phyloP scores from a whole-genome alignment of 371 early-diverging fungal species.

The Mortierella sp. region DNA sequence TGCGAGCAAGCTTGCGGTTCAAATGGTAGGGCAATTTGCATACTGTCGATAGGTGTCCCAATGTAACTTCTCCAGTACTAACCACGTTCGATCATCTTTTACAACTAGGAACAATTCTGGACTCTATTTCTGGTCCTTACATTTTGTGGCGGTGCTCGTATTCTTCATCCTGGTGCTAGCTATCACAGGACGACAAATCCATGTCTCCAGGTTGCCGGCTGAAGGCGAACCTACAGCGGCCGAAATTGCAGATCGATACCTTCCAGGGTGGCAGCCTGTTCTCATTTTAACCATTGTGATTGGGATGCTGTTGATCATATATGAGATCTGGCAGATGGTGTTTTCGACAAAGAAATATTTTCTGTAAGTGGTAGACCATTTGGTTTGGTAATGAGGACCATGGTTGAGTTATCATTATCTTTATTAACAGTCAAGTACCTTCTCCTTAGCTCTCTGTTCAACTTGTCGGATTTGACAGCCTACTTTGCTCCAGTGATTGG shows the following conservation, averaged over 20 bases:
- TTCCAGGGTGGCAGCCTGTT: constrained; percentile 14
- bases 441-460: constrained; percentile 26
- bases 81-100: neutral
- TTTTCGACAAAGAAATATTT: constrained; percentile 20
- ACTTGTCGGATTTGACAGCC: constrained; percentile 24
- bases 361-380: neutral
- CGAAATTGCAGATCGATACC: neutral
- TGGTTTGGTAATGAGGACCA: too few species aligned
- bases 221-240: neutral
- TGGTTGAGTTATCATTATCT: neutral
- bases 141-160: constrained; percentile 11
- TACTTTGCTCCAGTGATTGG: constrained; percentile 14
- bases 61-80: neutral
- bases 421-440: neutral
- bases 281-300: constrained; percentile 8
- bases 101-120: constrained; percentile 42
- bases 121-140: constrained; percentile 16
- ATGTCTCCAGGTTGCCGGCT: neutral
- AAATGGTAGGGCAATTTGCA: constrained; percentile 35
- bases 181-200: constrained; percentile 23
- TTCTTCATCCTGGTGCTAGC: constrained; percentile 17
- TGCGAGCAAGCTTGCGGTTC: constrained; percentile 32
- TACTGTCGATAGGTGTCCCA: neutral
- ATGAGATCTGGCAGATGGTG: constrained; percentile 21
- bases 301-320: constrained; percentile 12